Conservation (phyloP, 1,284 basidiomycete species). For the Inonotus obliquus region DNA sequence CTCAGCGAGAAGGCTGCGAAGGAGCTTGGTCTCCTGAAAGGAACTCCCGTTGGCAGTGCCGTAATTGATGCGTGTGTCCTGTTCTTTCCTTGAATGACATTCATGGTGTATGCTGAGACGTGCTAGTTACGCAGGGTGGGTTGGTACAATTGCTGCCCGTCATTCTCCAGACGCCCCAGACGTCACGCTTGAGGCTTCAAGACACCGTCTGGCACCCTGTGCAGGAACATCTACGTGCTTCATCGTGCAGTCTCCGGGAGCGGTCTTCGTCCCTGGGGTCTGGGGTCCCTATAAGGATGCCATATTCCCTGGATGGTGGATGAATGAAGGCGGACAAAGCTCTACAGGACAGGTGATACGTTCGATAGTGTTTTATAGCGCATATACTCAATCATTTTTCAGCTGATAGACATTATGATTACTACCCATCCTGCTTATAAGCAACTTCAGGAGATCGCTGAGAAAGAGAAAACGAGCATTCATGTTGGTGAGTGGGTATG, state of each 20-base stretch:
- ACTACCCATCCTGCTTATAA: conserved; percentile 86
- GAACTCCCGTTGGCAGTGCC: conserved; percentile 92
- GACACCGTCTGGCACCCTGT: conserved; percentile 83
- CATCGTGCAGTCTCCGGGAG: conserved; percentile 64
- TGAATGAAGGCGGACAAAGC: conserved; percentile 99
- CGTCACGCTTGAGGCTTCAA: conserved; percentile 69
- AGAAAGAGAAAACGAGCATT: conserved; percentile 50
- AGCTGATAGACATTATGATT: conserved; percentile 94
- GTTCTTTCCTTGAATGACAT: conserved; percentile 10
- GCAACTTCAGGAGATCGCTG: conserved; percentile 56
- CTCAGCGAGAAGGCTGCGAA: conserved; percentile 75
- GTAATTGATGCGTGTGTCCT: conserved; percentile 86
- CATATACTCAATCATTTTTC: conserved; percentile 3
- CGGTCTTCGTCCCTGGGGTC: conserved; percentile 86
- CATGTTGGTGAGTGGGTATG: conserved; percentile 41
- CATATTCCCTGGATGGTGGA: conserved; percentile 94
- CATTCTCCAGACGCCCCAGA: conserved; percentile 39
- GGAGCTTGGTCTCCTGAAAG: conserved; percentile 81
- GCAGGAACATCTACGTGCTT: conserved; percentile 97
- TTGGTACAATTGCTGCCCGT: conserved; percentile 90
- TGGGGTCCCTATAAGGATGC: conserved; percentile 97
- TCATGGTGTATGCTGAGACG: background rate
- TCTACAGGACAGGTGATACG: conserved; percentile 85
- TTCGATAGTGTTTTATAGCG: conserved; percentile 6
- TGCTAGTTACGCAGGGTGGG: conserved; percentile 91